Conservation (phyloP, 306 rosid species). For the Canavalia ensiformis region DNA sequence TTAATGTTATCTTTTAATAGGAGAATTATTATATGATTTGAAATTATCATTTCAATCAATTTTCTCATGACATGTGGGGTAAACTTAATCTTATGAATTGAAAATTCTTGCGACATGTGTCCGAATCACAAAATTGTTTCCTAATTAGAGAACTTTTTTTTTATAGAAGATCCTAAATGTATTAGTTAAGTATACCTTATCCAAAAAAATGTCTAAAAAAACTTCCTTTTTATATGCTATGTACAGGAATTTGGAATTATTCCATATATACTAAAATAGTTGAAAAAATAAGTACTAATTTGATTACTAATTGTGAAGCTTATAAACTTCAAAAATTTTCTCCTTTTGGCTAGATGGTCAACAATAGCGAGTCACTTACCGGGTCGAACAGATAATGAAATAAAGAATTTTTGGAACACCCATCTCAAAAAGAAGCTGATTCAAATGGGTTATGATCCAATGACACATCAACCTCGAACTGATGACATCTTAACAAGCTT, state of each 20-base stretch:
- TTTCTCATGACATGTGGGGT: too few species aligned
- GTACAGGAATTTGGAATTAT: conserved; percentile 11
- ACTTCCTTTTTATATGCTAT: not conserved
- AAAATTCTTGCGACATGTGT: too few species aligned
- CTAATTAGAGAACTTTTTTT: not conserved
- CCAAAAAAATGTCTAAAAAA: too few species aligned
- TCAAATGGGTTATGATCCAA: conserved; percentile 56
- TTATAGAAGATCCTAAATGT: not conserved
- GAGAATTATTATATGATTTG: too few species aligned
- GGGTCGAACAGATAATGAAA: conserved; percentile 52
- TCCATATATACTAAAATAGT: not conserved
- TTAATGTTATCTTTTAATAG: too few species aligned
- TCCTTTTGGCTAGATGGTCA: conserved; percentile 45
- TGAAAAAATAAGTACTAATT: not conserved
- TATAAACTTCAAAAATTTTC: not conserved
- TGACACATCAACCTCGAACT: conserved; percentile 58
- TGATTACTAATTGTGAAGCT: not conserved
- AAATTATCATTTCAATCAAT: too few species aligned
- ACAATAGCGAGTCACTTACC: conserved; percentile 52
- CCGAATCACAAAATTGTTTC: too few species aligned
- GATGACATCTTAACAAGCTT: conserved; percentile 76
- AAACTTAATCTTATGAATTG: too few species aligned
- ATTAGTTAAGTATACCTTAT: not conserved
- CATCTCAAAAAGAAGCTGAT: conserved; percentile 54
- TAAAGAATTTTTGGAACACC: conserved; percentile 57